Conservation (phyloP, 345 rosid species). For the Aegle marmelos region DNA sequence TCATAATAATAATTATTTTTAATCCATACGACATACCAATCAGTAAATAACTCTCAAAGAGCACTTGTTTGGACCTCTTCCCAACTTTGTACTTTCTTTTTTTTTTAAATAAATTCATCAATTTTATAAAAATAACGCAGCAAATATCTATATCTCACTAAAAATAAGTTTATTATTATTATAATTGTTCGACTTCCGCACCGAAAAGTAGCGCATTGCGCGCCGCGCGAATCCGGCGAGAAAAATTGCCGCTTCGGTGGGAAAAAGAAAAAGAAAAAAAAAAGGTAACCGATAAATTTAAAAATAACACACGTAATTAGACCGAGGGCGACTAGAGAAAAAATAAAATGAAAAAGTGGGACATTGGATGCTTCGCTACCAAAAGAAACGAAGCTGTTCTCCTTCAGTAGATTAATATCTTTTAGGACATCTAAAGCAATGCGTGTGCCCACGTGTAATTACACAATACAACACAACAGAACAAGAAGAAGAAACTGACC, state of each 20-base stretch:
- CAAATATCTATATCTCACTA: no score
- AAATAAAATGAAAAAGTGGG: neutral
- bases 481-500: constrained; percentile 20
- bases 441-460: neutral
- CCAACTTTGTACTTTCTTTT: no score
- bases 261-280: no score
- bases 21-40: no score
- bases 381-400: neutral
- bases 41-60: no score
- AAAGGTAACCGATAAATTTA: neutral
- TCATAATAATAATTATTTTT: no score
- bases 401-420: neutral
- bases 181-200: neutral
- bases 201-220: neutral
- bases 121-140: no score
- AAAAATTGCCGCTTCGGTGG: neutral
- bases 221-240: neutral
- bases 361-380: constrained; percentile 10
- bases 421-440: neutral
- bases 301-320: neutral
- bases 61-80: no score
- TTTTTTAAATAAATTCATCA: no score
- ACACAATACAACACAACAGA: neutral
- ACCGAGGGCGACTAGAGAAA: neutral
- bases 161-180: no score